Base-by-base conservation (phyloP, 164 flowering plant species). In the Houttuynia cordata region DNA sequence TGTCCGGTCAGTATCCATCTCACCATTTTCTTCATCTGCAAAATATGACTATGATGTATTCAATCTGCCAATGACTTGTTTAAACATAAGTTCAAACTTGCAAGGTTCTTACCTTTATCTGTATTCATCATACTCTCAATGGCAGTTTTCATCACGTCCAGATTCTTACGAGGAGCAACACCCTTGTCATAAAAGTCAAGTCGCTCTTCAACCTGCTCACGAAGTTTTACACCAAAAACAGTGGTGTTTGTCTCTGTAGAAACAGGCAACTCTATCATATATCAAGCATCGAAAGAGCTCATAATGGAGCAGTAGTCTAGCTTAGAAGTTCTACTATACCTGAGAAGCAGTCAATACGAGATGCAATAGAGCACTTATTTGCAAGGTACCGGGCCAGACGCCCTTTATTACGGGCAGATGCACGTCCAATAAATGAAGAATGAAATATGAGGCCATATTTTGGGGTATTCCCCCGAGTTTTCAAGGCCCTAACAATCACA, bases 181-280 rank as follows among this genome's bases (percentile, higher is more conserved):
- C 99, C 99, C 75, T 94, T 94, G 80, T 91, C 99, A 73, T 94
- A 94, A 51, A 94, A 94, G 51, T 94, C 96, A 30, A 94, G 86
- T 21, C 99, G 76, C 75, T 94, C 97, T 67, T 94, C 99, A 61
- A 94, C 97, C 74, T 91, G 96, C 61, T 87, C 96, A 62, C 96
- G 86, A 7, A 94, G 93, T 71, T 88, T 91, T 70, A 91, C 96
- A 25, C 97, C 97, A 72, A 91, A 94, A 56, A 70, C 63, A 24
- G 91, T 81, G 37, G 95, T 71, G 51, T 54, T 74, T 14, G 56
- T 65, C 41, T 94, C 97, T 88, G 80, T 56, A 65, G 9, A 20
- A 17, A 61, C 40, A 24, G 17, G 49, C 19, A 18, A 22, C 12
- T 66, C 24, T 18, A 68, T 24, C 45, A 21, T 21, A 8, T 47